Evolutionary conservation across 192 early-diverging fungal genomes (phyloP).

Genomic region (Backusella morwellensis): DNA sequence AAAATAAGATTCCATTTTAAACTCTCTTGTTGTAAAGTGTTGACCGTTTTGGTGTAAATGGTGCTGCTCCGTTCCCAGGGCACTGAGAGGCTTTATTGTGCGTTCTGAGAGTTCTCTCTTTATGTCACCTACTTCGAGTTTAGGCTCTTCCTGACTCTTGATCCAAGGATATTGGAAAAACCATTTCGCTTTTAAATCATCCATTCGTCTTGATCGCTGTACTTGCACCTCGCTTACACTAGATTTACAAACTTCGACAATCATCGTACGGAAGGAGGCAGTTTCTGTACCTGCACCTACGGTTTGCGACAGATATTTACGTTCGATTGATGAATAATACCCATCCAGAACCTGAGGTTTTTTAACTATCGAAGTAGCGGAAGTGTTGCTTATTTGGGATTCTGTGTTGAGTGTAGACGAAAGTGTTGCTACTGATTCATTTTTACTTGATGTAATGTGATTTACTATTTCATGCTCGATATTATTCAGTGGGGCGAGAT

Average conservation of each 20-base stretch:
- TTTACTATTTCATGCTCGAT: not conserved
- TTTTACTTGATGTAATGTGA: not conserved
- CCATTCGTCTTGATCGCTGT: not conserved
- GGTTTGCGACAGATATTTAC: constrained; percentile 26
- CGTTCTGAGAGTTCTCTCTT: constrained; percentile 12
- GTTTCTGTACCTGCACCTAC: constrained; percentile 20
- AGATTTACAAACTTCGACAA: constrained; percentile 15
- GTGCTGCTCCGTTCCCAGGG: not conserved
- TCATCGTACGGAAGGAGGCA: constrained; percentile 27
- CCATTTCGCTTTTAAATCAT: constrained; percentile 11
- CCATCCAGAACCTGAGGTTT: constrained; percentile 12
- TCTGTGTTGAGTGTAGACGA: not conserved
- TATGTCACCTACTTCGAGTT: not conserved
- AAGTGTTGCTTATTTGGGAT: not conserved
- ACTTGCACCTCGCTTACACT: constrained; percentile 12
- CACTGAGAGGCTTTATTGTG: not conserved
- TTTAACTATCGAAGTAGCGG: not conserved
- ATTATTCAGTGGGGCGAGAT: not conserved
- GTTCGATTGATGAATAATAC: constrained; percentile 25
- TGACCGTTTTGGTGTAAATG: not conserved
- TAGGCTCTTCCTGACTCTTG: constrained; percentile 2
- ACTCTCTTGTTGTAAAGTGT: constrained; percentile 3
- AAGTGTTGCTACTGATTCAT: not conserved
- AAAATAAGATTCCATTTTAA: constrained; percentile 9
- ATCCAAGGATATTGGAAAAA: not conserved